Evolutionary conservation across 129 eudicot species (phyloP).

Genomic region (Cynara cardunculus): DNA sequence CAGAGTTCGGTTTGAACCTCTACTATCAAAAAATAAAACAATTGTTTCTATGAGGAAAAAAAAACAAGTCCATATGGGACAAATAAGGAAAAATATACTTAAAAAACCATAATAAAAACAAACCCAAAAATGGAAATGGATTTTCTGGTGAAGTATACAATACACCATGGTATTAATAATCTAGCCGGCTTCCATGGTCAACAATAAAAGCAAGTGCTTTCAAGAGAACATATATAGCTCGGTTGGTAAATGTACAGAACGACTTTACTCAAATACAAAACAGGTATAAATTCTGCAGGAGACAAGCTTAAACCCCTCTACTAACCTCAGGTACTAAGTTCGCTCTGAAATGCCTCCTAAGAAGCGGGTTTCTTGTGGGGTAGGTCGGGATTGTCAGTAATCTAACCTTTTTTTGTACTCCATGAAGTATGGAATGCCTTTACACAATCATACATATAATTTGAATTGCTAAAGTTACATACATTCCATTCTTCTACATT

Average conservation of each 20-base stretch:
- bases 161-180: not conserved
- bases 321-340: not conserved
- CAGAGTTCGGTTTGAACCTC: too few relatives aligned
- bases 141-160: not conserved
- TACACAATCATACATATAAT: conserved; percentile 28
- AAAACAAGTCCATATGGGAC: not conserved
- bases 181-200: not conserved
- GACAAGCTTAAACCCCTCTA: not conserved
- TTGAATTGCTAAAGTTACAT: conserved; percentile 38
- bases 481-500: conserved; percentile 14
- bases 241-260: not conserved
- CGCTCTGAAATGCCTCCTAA: not conserved
- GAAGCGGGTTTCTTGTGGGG: too few relatives aligned
- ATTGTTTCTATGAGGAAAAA: too few relatives aligned
- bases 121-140: not conserved
- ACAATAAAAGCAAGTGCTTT: not conserved
- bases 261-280: not conserved
- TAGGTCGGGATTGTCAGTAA: too few relatives aligned
- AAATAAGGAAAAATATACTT: not conserved
- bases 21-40: too few relatives aligned
- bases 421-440: conserved; percentile 25
- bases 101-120: not conserved
- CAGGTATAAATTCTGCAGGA: not conserved
- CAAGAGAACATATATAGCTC: not conserved
- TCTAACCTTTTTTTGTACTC: not conserved